These are phyloP conservation scores for Arxiozyma slooffiae DNA, from an alignment of 1,139 yeast genomes.

Conservation along the genomic window DNA sequence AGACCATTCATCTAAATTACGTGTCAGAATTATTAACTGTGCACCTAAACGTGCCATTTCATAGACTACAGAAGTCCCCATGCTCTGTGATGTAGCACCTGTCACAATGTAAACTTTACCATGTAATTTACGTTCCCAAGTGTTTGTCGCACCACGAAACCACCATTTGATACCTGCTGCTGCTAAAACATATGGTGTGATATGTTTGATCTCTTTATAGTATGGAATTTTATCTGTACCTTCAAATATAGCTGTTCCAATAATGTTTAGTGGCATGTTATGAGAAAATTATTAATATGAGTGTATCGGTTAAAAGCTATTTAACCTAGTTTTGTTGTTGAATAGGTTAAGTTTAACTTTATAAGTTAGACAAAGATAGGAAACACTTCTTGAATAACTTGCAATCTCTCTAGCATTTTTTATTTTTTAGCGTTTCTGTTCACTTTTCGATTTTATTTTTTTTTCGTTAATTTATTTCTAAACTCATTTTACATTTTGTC, in stretches of 20 bases:
- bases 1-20: conserved; percentile 66
- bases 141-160: conserved; percentile 66
- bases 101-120: conserved; percentile 78
- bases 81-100: conserved; percentile 80
- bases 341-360: background rate
- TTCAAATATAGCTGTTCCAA: conserved; percentile 54
- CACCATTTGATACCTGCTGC: conserved; percentile 53
- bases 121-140: conserved; percentile 87
- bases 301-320: background rate
- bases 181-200: conserved; percentile 44
- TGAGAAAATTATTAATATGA: background rate
- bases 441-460: background rate
- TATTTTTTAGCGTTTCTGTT: background rate
- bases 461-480: no score
- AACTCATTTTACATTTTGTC: background rate
- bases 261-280: conserved; percentile 72
- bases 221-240: conserved; percentile 73
- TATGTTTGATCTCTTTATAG: conserved; percentile 46
- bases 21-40: conserved; percentile 65
- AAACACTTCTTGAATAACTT: background rate
- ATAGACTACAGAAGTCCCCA: conserved; percentile 67
- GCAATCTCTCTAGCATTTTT: background rate
- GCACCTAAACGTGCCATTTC: conserved; percentile 80
- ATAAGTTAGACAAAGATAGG: background rate
- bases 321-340: no score